Evolutionary conservation across 345 rosid genomes (phyloP), one percentile per base, ranked within the genome.

Genomic region (Limnanthes douglasii): DNA sequence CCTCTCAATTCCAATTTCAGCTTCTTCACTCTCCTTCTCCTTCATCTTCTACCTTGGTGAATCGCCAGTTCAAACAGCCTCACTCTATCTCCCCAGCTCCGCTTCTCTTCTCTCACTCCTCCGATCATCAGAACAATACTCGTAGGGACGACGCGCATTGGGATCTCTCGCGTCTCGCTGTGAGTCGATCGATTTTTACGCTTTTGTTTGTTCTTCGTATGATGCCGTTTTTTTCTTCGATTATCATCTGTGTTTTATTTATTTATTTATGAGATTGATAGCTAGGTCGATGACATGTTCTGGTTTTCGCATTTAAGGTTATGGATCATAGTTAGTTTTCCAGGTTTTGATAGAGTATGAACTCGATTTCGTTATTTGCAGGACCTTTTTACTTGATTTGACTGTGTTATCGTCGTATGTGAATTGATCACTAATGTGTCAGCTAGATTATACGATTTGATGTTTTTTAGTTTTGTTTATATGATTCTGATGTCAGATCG

Each of bases 1-100:
- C 57, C 4, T 42, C 78, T 7, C 69, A 65, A 23, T 57, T 64
- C 45, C 62, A 59, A 30, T 62, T 47, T 18, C 61, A 56, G 46
- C 28, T 62, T 15, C 66, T 62, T 34, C 56, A 53, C 15, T 51
- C 70, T 21, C 49, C 46, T 19, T 34, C 64, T 16, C 38, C 43
- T 2, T 18, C 48, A 0, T 18, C 45, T 32, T 48, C 52, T 50
- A 27, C 60, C 29, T 35, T 35, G 0, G 27, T 60, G 3, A 45
- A 57, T 59, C 57, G 17, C 4, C 23, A 39, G 3, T 29, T 30
- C 32, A 18, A 15, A 24, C 41, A 37, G 12, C 45, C 43, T 7
- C 43, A 11, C 1, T 28, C 40, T 1, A 43, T 39, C 8, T 27
- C 59, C 9, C 20, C 55, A 13, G 30, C 50, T 34, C 43, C 30